A percentile compares a stretch with the other conserved stretches of the same genome.
phyloP scores from a whole-genome alignment of 345 rosid species.

The Lumnitzera littorea region DNA sequence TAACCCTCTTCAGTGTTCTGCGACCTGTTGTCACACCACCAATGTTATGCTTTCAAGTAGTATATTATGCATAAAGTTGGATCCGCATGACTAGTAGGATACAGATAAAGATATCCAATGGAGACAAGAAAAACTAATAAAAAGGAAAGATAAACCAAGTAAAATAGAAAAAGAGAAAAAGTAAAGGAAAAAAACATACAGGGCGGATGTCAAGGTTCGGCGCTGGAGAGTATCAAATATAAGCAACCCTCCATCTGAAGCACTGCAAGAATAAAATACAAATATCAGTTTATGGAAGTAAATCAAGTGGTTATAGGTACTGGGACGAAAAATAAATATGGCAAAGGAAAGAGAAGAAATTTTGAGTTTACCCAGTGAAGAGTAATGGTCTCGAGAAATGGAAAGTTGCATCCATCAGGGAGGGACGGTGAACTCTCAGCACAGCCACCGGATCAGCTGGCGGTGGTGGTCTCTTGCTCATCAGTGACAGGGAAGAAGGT shows the following conservation, averaged over 20 bases:
- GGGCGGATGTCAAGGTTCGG: constrained; percentile 63
- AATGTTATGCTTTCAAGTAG: no score
- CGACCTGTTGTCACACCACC: no score
- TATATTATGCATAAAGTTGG: no score
- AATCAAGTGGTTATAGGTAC: no score
- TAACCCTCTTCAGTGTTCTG: no score
- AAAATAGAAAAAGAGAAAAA: background rate
- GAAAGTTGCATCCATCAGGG: constrained; percentile 73
- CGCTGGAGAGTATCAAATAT: constrained; percentile 75
- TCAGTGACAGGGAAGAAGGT: constrained; percentile 9
- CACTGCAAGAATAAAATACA: constrained; percentile 29
- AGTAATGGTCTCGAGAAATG: constrained; percentile 60
- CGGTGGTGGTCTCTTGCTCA: constrained; percentile 47
- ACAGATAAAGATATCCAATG: no score
- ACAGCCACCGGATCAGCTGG: constrained; percentile 90
- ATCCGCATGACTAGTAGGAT: no score
- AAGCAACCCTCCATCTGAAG: constrained; percentile 83
- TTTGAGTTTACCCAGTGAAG: constrained; percentile 56
- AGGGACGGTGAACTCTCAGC: constrained; percentile 87
- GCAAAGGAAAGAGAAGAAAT: background rate
- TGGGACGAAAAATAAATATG: background rate
- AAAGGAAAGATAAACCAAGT: background rate
- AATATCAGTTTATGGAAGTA: no score
- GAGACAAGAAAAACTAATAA: no score
- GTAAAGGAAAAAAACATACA: constrained; percentile 24